phyloP scores from a whole-genome alignment of 371 early-diverging fungal genomes.

The Mortierella sp. region DNA sequence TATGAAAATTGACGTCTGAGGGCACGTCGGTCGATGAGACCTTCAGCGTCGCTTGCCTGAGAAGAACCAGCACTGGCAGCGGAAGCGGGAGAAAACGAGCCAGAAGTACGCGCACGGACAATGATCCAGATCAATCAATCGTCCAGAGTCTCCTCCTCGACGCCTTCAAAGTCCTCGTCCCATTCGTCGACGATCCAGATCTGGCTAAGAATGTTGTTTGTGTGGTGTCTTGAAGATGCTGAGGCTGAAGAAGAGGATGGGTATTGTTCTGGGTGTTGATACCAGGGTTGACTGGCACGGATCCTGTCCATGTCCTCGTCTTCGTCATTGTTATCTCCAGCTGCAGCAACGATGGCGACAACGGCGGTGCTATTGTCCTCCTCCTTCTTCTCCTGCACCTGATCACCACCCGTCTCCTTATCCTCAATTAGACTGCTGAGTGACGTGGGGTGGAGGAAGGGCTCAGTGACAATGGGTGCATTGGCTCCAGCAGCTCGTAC shows the following conservation, averaged over 20 bases:
- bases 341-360: neutral
- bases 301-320: neutral
- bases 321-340: neutral
- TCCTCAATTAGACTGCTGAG: neutral
- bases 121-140: slow-evolving; percentile 8
- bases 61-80: neutral
- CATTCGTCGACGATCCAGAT: slow-evolving; percentile 16
- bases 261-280: neutral
- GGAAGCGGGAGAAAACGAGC: neutral
- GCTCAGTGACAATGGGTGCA: neutral
- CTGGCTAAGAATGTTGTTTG: neutral
- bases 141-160: neutral
- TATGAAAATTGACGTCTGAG: neutral
- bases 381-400: neutral
- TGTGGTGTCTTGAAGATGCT: neutral
- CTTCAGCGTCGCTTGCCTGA: no score
- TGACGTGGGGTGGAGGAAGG: neutral
- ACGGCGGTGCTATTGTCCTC: neutral
- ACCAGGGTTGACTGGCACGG: neutral
- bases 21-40: neutral
- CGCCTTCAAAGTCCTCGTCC: slow-evolving; percentile 17
- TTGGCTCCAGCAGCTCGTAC: neutral
- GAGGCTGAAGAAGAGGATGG: neutral
- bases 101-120: neutral
- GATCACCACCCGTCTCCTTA: neutral